Conservation (phyloP, 2,329 filamentous ascomycete genomes). For the Trichoderma gracile region DNA sequence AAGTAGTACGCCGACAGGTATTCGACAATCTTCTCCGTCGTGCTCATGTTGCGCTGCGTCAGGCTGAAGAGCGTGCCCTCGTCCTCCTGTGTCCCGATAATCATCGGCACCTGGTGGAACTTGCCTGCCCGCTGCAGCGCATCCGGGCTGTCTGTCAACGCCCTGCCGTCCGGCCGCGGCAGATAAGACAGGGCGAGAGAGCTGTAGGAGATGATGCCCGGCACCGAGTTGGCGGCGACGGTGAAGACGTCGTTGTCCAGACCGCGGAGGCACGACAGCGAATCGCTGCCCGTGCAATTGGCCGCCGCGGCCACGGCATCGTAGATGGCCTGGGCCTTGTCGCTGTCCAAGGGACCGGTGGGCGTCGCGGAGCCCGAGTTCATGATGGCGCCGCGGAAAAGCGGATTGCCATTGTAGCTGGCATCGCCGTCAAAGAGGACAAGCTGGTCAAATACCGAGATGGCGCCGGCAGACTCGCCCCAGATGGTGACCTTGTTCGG, state of each 20-base stretch:
- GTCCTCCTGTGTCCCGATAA: constrained; percentile 74
- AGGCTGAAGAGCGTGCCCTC: constrained; percentile 75
- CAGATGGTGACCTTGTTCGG: constrained; percentile 75
- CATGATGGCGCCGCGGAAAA: constrained; percentile 80
- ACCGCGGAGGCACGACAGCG: constrained; percentile 64
- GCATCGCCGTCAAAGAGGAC: constrained; percentile 70
- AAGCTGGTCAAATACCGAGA: constrained; percentile 77
- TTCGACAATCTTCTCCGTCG: constrained; percentile 56
- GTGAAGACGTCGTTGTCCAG: constrained; percentile 63
- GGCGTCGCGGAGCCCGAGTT: constrained; percentile 66
- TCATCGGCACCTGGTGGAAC: constrained; percentile 51
- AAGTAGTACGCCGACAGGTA: constrained; percentile 67
- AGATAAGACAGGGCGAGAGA: constrained; percentile 72
- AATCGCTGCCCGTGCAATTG: constrained; percentile 62
- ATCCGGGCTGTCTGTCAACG: constrained; percentile 65
- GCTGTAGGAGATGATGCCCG: constrained; percentile 65
- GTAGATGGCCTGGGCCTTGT: constrained; percentile 66
- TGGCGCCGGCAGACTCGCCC: constrained; percentile 71
- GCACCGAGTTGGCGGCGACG: constrained; percentile 68
- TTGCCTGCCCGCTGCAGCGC: constrained; percentile 52
- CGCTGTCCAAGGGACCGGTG: constrained; percentile 62
- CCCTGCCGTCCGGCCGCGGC: constrained; percentile 68
- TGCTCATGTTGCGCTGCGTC: constrained; percentile 68
- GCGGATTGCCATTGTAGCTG: constrained; percentile 69
- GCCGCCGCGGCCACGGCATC: constrained; percentile 60